Percentiles rank a stretch among this genome's conserved stretches.
Evolutionary conservation across 2,329 filamentous ascomycete species (phyloP).

Genomic region (Akanthomyces dipterigenus): DNA sequence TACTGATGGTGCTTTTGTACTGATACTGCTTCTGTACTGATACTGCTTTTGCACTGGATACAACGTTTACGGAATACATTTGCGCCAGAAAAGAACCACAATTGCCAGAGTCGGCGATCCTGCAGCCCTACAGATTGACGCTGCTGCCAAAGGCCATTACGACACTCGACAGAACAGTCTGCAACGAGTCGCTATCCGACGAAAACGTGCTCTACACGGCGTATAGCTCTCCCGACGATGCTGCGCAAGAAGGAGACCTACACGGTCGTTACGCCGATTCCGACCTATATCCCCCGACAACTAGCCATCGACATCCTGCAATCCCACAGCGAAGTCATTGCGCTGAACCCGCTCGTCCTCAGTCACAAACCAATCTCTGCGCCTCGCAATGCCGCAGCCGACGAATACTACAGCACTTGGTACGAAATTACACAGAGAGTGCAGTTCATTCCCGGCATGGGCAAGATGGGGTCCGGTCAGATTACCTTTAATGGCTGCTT

Average conservation of each 20-base stretch:
- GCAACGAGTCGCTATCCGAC: not conserved
- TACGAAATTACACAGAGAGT: slow-evolving; percentile 67
- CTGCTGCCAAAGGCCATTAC: not conserved
- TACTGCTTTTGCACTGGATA: not conserved
- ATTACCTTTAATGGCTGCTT: slow-evolving; percentile 67
- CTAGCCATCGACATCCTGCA: slow-evolving; percentile 67
- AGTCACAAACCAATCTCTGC: slow-evolving; percentile 57
- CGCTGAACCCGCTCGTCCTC: slow-evolving; percentile 62
- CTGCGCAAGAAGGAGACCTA: slow-evolving; percentile 58
- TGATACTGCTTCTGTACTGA: too few species aligned
- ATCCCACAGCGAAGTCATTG: slow-evolving; percentile 64
- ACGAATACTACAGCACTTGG: slow-evolving; percentile 69
- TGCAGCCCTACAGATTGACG: too few species aligned
- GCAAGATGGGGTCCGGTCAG: slow-evolving; percentile 56
- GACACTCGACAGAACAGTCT: not conserved
- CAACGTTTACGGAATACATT: not conserved
- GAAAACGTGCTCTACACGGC: not conserved
- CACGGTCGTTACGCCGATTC: slow-evolving; percentile 64
- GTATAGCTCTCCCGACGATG: slow-evolving; percentile 29
- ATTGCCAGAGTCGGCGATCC: not conserved
- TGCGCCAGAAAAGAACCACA: not conserved
- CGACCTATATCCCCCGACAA: slow-evolving; percentile 62
- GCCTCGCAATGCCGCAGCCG: slow-evolving; percentile 58
- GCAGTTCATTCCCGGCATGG: slow-evolving; percentile 60
- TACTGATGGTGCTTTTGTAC: too few species aligned